Conservation (phyloP, 2,329 filamentous ascomycete species). For the Clonostachys chloroleuca region DNA sequence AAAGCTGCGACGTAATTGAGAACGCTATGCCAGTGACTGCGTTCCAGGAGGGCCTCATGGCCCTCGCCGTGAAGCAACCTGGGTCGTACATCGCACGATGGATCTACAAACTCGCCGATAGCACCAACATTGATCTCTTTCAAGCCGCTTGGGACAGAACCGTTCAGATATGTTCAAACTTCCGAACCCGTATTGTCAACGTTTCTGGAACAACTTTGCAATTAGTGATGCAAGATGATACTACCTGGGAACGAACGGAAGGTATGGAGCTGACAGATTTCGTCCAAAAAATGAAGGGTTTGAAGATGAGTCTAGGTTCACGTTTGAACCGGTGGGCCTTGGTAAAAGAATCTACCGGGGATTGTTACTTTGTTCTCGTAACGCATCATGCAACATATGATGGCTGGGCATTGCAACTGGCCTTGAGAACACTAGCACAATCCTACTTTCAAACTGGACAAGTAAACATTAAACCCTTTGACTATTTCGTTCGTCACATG, state of each 20-base stretch:
- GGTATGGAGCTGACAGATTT: neutral
- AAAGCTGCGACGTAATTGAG: slow-evolving; percentile 4
- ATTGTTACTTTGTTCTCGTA: neutral
- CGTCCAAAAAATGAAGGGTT: neutral
- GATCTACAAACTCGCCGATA: slow-evolving; percentile 8
- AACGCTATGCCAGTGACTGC: slow-evolving; percentile 28
- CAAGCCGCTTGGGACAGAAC: slow-evolving; percentile 5
- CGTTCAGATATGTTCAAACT: neutral
- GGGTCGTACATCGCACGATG: slow-evolving; percentile 24
- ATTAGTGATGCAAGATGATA: slow-evolving; percentile 3
- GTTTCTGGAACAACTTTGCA: slow-evolving; percentile 4
- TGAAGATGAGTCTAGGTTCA: neutral
- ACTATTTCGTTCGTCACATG: slow-evolving; percentile 34
- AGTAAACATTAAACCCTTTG: slow-evolving; percentile 17
- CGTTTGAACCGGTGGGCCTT: neutral
- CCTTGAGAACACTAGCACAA: slow-evolving; percentile 2
- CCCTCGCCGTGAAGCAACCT: slow-evolving; percentile 16
- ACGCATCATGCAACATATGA: slow-evolving; percentile 3
- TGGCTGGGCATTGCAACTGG: neutral
- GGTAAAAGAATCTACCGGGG: neutral
- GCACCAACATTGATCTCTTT: slow-evolving; percentile 8
- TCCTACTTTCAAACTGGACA: neutral
- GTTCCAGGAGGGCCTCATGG: slow-evolving; percentile 27
- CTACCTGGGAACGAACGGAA: neutral
- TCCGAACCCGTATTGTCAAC: slow-evolving; percentile 8